Evolutionary conservation across 441 rosid genomes (phyloP).

Genomic region (Gossypium aridum): DNA sequence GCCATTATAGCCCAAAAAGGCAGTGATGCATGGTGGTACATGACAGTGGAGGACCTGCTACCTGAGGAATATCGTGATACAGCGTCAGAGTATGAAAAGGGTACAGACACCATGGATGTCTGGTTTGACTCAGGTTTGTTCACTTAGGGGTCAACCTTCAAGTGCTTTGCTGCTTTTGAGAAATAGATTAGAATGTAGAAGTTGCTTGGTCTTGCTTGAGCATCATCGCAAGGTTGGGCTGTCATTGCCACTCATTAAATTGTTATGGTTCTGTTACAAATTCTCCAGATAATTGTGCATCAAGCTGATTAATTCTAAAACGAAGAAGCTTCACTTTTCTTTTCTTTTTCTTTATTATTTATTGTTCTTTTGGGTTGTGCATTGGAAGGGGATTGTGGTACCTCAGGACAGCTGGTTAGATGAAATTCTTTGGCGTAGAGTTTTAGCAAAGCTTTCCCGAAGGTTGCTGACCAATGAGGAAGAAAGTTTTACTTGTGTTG

Average conservation of each 20-base stretch:
- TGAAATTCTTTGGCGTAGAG: neutral
- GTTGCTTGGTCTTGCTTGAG: constrained; percentile 1
- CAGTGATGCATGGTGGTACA: constrained; percentile 99
- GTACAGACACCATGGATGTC: constrained; percentile 99
- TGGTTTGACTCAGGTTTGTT: constrained; percentile 95
- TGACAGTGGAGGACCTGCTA: constrained; percentile 81
- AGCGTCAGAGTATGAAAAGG: constrained; percentile 81
- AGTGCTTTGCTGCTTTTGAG: neutral
- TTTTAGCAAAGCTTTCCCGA: neutral
- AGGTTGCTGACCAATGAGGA: neutral
- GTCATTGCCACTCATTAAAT: neutral
- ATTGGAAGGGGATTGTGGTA: neutral
- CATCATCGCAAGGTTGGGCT: neutral
- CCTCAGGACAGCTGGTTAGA: neutral
- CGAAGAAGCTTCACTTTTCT: neutral
- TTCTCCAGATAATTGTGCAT: neutral
- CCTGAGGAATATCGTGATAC: constrained; percentile 70
- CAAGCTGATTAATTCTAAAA: neutral
- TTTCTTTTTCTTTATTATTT: neutral
- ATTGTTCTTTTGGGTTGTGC: neutral
- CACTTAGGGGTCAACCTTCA: constrained; percentile 5
- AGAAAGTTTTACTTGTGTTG: neutral
- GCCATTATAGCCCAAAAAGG: constrained; percentile 81
- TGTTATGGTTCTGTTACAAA: neutral
- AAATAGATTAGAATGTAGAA: constrained; percentile 1